phyloP scores from a whole-genome alignment of 1,284 basidiomycete genomes.

The Cryptococcus sp. region DNA sequence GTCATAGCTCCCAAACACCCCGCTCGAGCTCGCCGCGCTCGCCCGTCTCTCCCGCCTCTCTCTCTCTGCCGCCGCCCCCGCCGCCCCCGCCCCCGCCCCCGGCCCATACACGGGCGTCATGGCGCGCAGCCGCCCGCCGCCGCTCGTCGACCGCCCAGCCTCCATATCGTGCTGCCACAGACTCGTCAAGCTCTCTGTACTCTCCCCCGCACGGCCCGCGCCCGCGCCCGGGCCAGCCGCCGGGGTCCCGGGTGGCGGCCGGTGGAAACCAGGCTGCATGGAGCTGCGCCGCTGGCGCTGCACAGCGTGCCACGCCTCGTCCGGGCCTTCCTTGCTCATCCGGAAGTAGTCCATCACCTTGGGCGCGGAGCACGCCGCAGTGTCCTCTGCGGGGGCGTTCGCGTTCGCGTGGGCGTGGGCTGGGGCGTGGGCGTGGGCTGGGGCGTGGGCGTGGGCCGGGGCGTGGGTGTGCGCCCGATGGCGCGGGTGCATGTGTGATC shows the following conservation, averaged over 20 bases:
- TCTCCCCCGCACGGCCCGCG: slow-evolving; percentile 1
- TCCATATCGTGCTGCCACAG: slow-evolving; percentile 30
- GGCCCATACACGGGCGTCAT: slow-evolving; percentile 28
- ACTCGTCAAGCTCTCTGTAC: slow-evolving; percentile 28
- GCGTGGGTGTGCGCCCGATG: slow-evolving; percentile 3
- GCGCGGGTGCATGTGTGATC: neutral
- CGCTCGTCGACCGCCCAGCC: slow-evolving; percentile 17
- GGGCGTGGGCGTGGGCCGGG: no score
- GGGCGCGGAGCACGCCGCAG: slow-evolving; percentile 34
- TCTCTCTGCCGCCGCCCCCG: neutral
- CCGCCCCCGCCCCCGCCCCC: neutral
- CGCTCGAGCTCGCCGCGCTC: neutral
- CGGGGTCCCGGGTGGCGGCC: neutral
- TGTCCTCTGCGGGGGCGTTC: no score
- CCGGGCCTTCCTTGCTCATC: slow-evolving; percentile 33
- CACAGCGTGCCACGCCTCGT: slow-evolving; percentile 40
- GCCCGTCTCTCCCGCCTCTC: no score
- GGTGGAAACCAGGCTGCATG: slow-evolving; percentile 25
- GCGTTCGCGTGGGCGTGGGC: no score
- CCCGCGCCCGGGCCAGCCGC: no score
- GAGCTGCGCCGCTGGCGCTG: slow-evolving; percentile 35
- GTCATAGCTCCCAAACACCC: slow-evolving; percentile 20
- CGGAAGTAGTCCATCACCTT: slow-evolving; percentile 41
- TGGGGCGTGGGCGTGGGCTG: no score
- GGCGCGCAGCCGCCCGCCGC: slow-evolving; percentile 21